Base-by-base conservation (phyloP, 2,329 filamentous ascomycete species). In the Monilinia fructigena region DNA sequence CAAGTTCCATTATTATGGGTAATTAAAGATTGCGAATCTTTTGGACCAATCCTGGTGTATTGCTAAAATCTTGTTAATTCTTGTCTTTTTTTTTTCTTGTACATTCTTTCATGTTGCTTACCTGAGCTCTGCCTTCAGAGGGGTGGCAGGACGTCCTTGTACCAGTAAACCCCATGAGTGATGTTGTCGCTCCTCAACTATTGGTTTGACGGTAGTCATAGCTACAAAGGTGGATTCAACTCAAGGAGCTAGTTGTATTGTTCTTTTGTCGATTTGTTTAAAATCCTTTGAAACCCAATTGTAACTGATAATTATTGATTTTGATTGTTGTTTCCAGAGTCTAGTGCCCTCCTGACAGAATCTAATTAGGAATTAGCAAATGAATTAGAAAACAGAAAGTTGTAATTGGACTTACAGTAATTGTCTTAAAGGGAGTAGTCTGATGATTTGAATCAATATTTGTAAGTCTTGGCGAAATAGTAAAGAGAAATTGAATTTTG, bases 121-220 rank as follows among this genome's bases (percentile, higher is more conserved):
- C 73, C 42, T 74, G 72, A 5, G 73, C 73, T 53, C 65, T 63
- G 23, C 73, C 73, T 23, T 74, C 72, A 8, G 65, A 69, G 7
- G 73, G 6, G 73, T 74, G 23, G 65, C 59, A 28, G 72, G 71
- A 20, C 73, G 62, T n/a, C 72, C 72, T 20, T 72, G 73, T 5
- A 71, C 69, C 26, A 65, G 68, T 4, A 74, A 35, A 12, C 72
- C 72, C 72, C 72, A 74, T 2, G 70, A 56, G 14, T 50, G 47
- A 10, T 66, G 66, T n/a, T 55, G 55, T 0, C 38, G 23, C n/a
- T 53, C 48, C 4, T 31, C 63, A 3, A 20, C 16, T 1, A 53
- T 40, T 38, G 55, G 63, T 31, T 66, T 66, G 10, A 66, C 55
- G 8, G 63, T 66, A 14, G 63, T 42, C 63, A 66, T 66, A n/a